Evolutionary conservation across 1,139 yeast species (phyloP), one percentile per base, ranked within the genome.

Genomic region (Suhomyces anneliseae): DNA sequence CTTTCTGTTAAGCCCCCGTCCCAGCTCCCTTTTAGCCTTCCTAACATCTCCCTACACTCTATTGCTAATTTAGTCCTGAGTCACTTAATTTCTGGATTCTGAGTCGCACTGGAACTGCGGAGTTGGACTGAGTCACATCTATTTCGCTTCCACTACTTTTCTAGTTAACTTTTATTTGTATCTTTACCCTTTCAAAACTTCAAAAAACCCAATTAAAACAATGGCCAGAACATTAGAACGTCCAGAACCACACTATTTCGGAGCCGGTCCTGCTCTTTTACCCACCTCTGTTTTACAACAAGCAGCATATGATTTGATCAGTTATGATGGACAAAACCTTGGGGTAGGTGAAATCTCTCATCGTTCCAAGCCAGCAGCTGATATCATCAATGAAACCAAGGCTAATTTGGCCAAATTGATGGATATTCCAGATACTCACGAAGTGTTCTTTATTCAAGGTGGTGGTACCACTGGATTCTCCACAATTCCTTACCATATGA

Each of bases 401-500:
- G 74, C 69, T 38, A 81, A 85, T 58, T 71, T 93, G 60, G 70
- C 61, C 41, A 70, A 85, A 58, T 73, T 93, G 48, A 69, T 90
- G 64, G 65, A 75, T 49, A 80, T 93, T 44, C 99, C 98, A 32
- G 96, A 89, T 51, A 86, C 95, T 34, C 95, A 93, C 65, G 98
- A 90, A 63, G 93, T 92, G 2, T 85, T 93, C 63, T 93, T 92
- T 70, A 71, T 92, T 70, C 99, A 93, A 72, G 98, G 99, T 52
- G 99, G 99, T 51, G 99, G 98, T 52, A 92, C 98, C 44, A 87
- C 90, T 36, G 98, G 97, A 6, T 93, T 93, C 60, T 87, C 98
- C 7, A 82, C 96, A 8, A 78, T 90, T 48, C 92, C 89, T 12
- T 83, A 93, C 59, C 93, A 93, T 65, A 68, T 93, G 70, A 68